Evolutionary conservation across 495 filamentous ascomycete species (phyloP).

Genomic region (Neurospora terricola): DNA sequence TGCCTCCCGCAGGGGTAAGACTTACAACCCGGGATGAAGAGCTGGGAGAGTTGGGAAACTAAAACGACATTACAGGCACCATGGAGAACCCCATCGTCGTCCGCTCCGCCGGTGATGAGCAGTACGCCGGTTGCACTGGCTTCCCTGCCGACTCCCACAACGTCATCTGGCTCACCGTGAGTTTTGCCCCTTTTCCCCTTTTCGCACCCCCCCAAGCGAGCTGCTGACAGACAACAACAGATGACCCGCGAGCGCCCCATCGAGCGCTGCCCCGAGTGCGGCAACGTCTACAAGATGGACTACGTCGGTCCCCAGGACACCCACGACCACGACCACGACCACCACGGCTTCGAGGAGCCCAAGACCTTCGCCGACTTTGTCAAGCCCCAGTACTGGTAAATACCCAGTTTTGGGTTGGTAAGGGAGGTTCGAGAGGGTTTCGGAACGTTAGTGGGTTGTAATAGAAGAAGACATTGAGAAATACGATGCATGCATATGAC

Average conservation of each 20-base stretch:
- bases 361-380: conserved; percentile 92
- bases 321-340: conserved; percentile 37
- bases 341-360: conserved; percentile 61
- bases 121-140: conserved; percentile 94
- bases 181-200: conserved; percentile 18
- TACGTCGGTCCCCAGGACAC: conserved; percentile 72
- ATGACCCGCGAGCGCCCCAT: conserved; percentile 82
- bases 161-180: conserved; percentile 81
- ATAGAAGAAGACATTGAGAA: conserved; percentile 8
- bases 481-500: neutral
- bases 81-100: conserved; percentile 82
- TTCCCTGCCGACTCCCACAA: conserved; percentile 83
- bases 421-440: neutral
- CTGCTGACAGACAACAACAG: conserved; percentile 32
- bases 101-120: conserved; percentile 85
- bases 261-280: conserved; percentile 92
- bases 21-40: conserved; percentile 27
- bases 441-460: neutral
- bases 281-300: conserved; percentile 90
- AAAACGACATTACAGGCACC: conserved; percentile 51
- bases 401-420: neutral
- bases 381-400: conserved; percentile 80
- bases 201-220: too few relatives aligned
- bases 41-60: neutral
- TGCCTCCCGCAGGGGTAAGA: conserved; percentile 63